Evolutionary conservation across 345 rosid genomes (phyloP).

Genomic region (Hibiscus mutabilis): DNA sequence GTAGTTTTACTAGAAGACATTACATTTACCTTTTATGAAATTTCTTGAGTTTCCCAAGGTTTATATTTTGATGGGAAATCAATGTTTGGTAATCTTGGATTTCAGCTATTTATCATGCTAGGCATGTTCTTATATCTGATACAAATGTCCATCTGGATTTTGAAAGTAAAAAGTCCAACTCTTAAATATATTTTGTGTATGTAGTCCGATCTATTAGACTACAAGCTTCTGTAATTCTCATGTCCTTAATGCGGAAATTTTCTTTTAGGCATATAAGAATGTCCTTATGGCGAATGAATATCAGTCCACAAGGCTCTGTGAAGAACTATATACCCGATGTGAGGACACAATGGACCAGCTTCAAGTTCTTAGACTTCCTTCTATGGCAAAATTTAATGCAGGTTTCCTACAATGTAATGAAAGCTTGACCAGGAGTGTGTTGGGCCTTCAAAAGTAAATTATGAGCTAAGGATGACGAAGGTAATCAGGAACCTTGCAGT

Average conservation of each 20-base stretch:
- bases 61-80: not conserved
- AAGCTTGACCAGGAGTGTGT: slow-evolving; percentile 71
- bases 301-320: slow-evolving; percentile 85
- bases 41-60: not conserved
- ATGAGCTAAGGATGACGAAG: slow-evolving; percentile 84
- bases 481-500: too few relatives aligned
- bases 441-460: slow-evolving; percentile 82
- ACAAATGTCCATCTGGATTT: not conserved
- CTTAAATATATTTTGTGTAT: not conserved
- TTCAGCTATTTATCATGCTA: not conserved
- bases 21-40: not conserved
- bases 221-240: not conserved
- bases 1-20: not conserved
- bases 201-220: not conserved
- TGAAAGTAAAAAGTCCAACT: not conserved
- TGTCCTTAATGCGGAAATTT: slow-evolving; percentile 13
- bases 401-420: slow-evolving; percentile 89
- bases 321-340: slow-evolving; percentile 62
- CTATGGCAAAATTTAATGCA: slow-evolving; percentile 97
- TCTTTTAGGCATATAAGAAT: slow-evolving; percentile 61
- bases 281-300: slow-evolving; percentile 64
- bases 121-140: not conserved
- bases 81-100: not conserved
- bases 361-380: slow-evolving; percentile 95
- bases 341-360: slow-evolving; percentile 99